Conservation (phyloP, 805 yeast species). For the Nakazawaea laoshanensis region DNA sequence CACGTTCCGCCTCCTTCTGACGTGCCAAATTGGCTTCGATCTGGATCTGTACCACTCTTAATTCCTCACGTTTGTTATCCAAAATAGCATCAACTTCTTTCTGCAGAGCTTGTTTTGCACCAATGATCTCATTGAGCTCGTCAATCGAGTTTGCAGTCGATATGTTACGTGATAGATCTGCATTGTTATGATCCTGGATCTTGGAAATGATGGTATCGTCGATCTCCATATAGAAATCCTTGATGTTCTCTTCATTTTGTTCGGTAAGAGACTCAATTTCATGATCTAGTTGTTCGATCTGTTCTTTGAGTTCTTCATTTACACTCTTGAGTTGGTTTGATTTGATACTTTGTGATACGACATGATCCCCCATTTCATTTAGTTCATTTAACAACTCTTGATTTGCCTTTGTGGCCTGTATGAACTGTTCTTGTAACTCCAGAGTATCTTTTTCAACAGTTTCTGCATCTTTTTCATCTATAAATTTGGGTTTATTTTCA, state of each 20-base stretch:
- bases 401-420: constrained; percentile 17
- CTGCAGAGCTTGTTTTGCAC: background rate
- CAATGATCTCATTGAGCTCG: constrained; percentile 2
- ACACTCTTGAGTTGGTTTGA: no score
- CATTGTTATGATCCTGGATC: background rate
- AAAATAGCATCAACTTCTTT: background rate
- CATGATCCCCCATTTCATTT: constrained; percentile 19
- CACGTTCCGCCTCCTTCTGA: no score
- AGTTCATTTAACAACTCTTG: constrained; percentile 14
- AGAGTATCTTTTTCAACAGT: constrained; percentile 2
- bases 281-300: no score
- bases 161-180: constrained; percentile 3
- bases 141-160: constrained; percentile 2
- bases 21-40: background rate
- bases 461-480: constrained; percentile 12
- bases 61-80: background rate
- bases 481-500: constrained; percentile 16
- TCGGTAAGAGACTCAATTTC: constrained; percentile 18
- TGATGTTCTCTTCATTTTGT: background rate
- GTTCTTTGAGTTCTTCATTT: no score
- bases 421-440: constrained; percentile 18
- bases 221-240: constrained; percentile 11
- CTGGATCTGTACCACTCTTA: background rate
- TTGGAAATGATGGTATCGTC: constrained; percentile 11
- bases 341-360: no score